These are phyloP conservation scores for Plasmodium inui DNA, from an alignment of 169 alveolate species.

Conservation along the genomic window DNA sequence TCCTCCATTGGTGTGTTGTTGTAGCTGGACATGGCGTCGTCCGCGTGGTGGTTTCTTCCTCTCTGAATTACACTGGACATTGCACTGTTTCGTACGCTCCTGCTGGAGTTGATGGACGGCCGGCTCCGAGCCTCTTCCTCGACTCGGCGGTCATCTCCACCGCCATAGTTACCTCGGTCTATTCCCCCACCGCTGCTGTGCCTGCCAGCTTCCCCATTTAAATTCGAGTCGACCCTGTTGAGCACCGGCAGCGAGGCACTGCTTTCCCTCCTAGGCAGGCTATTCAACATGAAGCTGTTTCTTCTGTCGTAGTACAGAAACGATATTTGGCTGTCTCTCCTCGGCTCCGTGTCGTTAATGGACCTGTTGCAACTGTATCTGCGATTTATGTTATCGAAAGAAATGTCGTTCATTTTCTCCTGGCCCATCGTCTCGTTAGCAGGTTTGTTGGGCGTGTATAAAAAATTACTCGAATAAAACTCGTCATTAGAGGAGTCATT, in stretches of 20 bases:
- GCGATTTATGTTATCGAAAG: conserved; percentile 39
- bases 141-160: not conserved
- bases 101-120: conserved; percentile 9
- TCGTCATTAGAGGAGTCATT: conserved; percentile 66
- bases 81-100: conserved; percentile 8
- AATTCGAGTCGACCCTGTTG: not conserved
- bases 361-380: conserved; percentile 2
- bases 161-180: not conserved
- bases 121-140: not conserved
- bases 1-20: conserved; percentile 34
- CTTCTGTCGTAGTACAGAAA: conserved; percentile 28
- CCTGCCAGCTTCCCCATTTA: not conserved
- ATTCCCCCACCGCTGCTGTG: not conserved
- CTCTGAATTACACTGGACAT: not conserved
- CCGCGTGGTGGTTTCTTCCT: not conserved
- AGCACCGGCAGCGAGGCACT: not conserved
- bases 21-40: conserved; percentile 8
- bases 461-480: conserved; percentile 52
- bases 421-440: not conserved
- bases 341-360: not conserved
- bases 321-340: conserved; percentile 23
- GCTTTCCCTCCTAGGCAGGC: conserved; percentile 8
- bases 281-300: conserved; percentile 22
- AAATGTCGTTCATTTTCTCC: conserved; percentile 37
- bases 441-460: conserved; percentile 62